Conservation (phyloP, 495 filamentous ascomycete species). For the Choiromyces venosus region DNA sequence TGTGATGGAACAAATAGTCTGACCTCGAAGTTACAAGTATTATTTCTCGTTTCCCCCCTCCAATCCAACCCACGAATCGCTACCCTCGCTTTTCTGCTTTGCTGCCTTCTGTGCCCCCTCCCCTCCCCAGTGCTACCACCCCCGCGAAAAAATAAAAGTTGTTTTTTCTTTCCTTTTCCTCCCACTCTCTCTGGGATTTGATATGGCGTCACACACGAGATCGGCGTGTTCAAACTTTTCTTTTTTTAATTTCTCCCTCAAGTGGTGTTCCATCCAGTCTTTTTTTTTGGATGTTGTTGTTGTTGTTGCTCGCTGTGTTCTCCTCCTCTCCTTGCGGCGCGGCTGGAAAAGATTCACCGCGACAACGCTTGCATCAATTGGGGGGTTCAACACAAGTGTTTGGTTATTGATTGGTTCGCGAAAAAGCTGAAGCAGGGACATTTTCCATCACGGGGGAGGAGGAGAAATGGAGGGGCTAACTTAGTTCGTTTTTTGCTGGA, state of each 20-base stretch:
- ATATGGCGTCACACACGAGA: constrained; percentile 32
- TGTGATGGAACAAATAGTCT: background rate
- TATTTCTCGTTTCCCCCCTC: background rate
- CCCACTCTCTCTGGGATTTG: constrained; percentile 18
- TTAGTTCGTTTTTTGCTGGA: no score
- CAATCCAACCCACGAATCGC: background rate
- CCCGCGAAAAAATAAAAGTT: background rate
- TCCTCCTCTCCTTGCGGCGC: constrained; percentile 8
- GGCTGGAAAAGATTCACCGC: background rate
- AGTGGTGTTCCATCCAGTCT: constrained; percentile 23
- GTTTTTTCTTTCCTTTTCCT: constrained; percentile 14
- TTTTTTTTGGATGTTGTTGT: constrained; percentile 14
- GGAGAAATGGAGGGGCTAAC: background rate
- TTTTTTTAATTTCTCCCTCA: constrained; percentile 12
- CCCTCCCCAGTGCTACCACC: background rate
- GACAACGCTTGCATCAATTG: background rate
- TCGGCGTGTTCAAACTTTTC: constrained; percentile 14
- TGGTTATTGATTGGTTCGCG: background rate
- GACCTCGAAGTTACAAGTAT: background rate
- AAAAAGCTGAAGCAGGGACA: background rate
- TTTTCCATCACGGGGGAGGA: background rate
- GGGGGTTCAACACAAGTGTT: background rate
- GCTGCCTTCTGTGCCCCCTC: background rate
- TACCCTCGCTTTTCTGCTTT: background rate
- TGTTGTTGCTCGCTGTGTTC: constrained; percentile 12